Evolutionary conservation across 176 grass and related monocot genomes (phyloP), one percentile per base, ranked within the genome.

Genomic region (Juncus effusus): DNA sequence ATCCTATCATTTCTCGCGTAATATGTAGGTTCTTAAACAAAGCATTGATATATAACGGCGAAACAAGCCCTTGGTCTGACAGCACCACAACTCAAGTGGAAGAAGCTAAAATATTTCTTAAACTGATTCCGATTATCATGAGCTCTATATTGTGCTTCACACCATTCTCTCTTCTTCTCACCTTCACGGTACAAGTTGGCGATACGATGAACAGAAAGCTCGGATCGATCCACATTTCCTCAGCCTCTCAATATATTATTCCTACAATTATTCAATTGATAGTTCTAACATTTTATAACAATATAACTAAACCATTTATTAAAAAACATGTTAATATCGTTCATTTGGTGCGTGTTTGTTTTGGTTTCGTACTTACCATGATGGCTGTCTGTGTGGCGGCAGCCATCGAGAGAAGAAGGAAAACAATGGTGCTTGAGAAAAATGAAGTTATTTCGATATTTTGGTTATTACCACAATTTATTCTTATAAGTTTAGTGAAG

Each of bases 161-260:
- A 36, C 80, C 87, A 1, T 77, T 69, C 28, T 60, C 61, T 6
- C 16, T 80, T 15, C 13, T 86, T 38, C 45, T 90, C 15, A 80
- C 67, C 3, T 71, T 90, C 76, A 85, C 82, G 0, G 79, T 90
- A 51, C 79, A 90, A 69, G 82, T 85, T 60, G 87, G 87, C 28
- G 63, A 55, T 54, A 16, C 8, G 41, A 90, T 70, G 69, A 61
- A 90, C 76, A 90, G 79, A 41, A 82, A 65, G 4, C 56, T 86
- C 53, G 79, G 87, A 14, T 79, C 53, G 51, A 69, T 90, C 66
- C 76, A 77, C n/a, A 58, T 90, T 10, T 83, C 79, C 57, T 83
- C 87, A 0, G 87, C 87, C 9, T 74, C 71, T 42, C 82, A 85
- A 45, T 86, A 82, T 49, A 40, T 90, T 63, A 77, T 90, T 59